Conservation (phyloP, 2,329 filamentous ascomycete genomes). For the Ophiocordyceps polyrhachis-furcata region DNA sequence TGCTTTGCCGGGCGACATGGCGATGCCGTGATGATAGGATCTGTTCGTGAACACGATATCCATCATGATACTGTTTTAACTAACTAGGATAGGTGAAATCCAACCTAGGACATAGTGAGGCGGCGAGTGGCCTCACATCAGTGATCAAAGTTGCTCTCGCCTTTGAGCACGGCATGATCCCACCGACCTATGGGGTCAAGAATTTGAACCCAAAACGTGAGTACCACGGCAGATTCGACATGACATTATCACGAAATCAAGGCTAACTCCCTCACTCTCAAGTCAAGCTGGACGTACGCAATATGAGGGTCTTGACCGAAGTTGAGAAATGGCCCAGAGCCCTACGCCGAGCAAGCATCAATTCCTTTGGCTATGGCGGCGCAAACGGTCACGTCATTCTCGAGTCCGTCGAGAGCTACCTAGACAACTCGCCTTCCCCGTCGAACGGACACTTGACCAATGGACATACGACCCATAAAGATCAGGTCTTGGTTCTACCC, state of each 20-base stretch:
- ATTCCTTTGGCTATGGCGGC: conserved; percentile 23
- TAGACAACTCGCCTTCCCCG: background rate
- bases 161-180: conserved; percentile 9
- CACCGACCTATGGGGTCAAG: conserved; percentile 6
- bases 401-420: conserved; percentile 1
- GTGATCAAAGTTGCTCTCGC: conserved; percentile 11
- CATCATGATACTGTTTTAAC: background rate
- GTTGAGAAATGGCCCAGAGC: conserved; percentile 16
- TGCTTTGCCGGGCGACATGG: background rate
- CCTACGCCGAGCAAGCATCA: conserved; percentile 23
- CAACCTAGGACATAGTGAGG: conserved; percentile 13
- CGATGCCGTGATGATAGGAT: background rate
- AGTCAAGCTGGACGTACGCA: conserved; percentile 6
- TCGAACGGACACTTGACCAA: background rate
- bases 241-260: too few species aligned
- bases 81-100: conserved; percentile 7
- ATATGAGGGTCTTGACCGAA: conserved; percentile 10
- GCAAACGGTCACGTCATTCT: conserved; percentile 24
- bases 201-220: conserved; percentile 6
- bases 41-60: background rate
- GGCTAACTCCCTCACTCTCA: background rate
- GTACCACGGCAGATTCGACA: background rate
- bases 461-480: background rate
- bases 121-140: conserved; percentile 8
- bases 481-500: background rate